phyloP scores from a whole-genome alignment of 2,329 filamentous ascomycete genomes.

The Fusarium verrucosum region DNA sequence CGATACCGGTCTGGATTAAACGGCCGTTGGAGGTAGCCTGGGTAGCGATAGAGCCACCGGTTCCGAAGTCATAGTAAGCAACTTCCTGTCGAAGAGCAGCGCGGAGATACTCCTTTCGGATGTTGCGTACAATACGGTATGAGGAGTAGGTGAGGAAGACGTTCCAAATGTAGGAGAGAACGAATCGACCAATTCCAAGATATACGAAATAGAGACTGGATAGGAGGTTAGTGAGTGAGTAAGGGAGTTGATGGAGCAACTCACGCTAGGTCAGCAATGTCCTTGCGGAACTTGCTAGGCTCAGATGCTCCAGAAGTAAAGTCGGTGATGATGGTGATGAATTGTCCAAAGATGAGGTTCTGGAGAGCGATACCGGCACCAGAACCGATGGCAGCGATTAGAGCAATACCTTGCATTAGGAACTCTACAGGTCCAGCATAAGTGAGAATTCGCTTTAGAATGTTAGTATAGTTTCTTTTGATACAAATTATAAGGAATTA shows the following conservation, averaged over 20 bases:
- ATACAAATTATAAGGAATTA: not conserved
- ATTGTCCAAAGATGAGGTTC: constrained; percentile 53
- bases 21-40: constrained; percentile 53
- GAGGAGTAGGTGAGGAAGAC: constrained; percentile 59
- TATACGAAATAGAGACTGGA: constrained; percentile 66
- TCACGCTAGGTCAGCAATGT: constrained; percentile 48
- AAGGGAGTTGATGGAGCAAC: constrained; percentile 43
- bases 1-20: constrained; percentile 53
- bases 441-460: constrained; percentile 46
- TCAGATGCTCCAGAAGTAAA: constrained; percentile 44
- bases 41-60: constrained; percentile 55
- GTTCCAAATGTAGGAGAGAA: constrained; percentile 59
- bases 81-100: constrained; percentile 61
- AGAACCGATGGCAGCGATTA: constrained; percentile 49
- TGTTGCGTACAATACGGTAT: constrained; percentile 59
- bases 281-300: constrained; percentile 44
- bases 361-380: constrained; percentile 51
- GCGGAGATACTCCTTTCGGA: constrained; percentile 60
- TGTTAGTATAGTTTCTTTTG: constrained; percentile 5
- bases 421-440: constrained; percentile 45
- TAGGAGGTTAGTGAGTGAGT: constrained; percentile 35
- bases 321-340: constrained; percentile 50
- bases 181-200: constrained; percentile 63
- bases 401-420: constrained; percentile 42
- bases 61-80: constrained; percentile 57